Evolutionary conservation across 768 basidiomycete species (phyloP).

Genomic region (Psilocybe cubensis): DNA sequence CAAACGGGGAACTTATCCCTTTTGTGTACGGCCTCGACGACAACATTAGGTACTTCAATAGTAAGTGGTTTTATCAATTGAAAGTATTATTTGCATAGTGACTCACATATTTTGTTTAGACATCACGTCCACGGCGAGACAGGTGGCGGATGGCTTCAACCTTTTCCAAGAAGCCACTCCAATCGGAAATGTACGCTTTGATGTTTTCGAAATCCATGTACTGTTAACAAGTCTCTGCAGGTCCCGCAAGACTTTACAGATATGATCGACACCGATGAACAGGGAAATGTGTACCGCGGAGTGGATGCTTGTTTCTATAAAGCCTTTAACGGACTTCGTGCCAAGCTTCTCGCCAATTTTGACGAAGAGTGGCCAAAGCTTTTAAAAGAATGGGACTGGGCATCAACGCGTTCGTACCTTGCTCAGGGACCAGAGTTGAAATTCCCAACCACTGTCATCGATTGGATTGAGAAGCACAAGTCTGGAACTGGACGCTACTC

Average conservation of each 20-base stretch:
- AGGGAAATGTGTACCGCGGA: constrained; percentile 8
- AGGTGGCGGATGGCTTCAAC: constrained; percentile 5
- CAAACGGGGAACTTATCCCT: constrained; percentile 15
- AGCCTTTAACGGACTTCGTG: constrained; percentile 13
- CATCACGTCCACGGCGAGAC: constrained; percentile 5
- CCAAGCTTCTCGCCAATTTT: constrained; percentile 10
- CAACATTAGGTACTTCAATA: constrained; percentile 19
- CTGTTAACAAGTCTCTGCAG: neutral
- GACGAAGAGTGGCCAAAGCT: constrained; percentile 25
- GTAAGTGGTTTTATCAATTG: constrained; percentile 1
- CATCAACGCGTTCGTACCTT: constrained; percentile 25
- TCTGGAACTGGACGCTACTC: constrained; percentile 14
- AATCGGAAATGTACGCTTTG: neutral
- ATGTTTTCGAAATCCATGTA: neutral
- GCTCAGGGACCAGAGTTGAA: constrained; percentile 2
- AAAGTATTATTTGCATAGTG: neutral
- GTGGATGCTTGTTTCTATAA: constrained; percentile 17
- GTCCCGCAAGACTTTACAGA: constrained; percentile 11
- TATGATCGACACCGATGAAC: constrained; percentile 4
- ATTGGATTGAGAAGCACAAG: constrained; percentile 18
- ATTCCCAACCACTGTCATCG: constrained; percentile 12
- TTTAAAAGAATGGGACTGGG: constrained; percentile 21
- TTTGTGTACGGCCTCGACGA: constrained; percentile 10
- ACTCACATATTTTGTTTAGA: neutral
- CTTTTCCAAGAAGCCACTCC: constrained; percentile 12